Base-by-base conservation (phyloP, 352 stramenopile species). In the Hyaloperonospora brassicae region DNA sequence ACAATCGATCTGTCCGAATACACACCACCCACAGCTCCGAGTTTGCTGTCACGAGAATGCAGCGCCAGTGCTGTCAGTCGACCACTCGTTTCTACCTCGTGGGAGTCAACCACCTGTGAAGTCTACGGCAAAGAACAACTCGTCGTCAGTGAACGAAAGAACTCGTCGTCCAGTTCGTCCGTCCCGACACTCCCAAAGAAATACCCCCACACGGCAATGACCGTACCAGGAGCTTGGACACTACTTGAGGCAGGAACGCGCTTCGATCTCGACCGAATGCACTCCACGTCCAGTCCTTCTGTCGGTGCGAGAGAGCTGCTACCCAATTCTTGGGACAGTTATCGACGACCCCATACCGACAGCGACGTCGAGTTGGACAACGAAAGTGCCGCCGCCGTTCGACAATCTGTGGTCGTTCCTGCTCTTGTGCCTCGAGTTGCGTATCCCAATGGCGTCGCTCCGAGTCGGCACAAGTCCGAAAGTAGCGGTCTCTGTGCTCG, bases 401-500 rank as follows among this genome's bases (percentile, higher is more conserved):
- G 6, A 31, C 10, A 17, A 17, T 17, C 17, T 23, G 42, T 47
- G 30, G 7, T 47, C 25, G 42, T 24, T 44, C 39, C 5, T 24
- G 39, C 27, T 34, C 27, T 11, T 70, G 51, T 21, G 55, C n/a
- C 57, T 72, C 31, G 14, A 71, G 50, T 42, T 63, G 14, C 17
- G 17, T 17, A 17, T 17, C 17, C 17, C 17, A 17, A 5, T 61
- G 43, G 25, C 51, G 61, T 52, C 50, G 54, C 17, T 69, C 61
- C 0, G 47, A 52, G 1, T 41, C 27, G 5, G 52, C 31, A 66
- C 31, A 73, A 58, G 24, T 31, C 25, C 66, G 68, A 47, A 86
- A 88, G 52, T 83, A 86, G n/a, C 70, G 61, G 5, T 52, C 39
- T 45, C 70, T 77, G 13, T 24, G 46, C 36, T 81, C 64, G 45